Base-by-base conservation (phyloP, 495 filamentous ascomycete genomes). In the Xylaria venustula region DNA sequence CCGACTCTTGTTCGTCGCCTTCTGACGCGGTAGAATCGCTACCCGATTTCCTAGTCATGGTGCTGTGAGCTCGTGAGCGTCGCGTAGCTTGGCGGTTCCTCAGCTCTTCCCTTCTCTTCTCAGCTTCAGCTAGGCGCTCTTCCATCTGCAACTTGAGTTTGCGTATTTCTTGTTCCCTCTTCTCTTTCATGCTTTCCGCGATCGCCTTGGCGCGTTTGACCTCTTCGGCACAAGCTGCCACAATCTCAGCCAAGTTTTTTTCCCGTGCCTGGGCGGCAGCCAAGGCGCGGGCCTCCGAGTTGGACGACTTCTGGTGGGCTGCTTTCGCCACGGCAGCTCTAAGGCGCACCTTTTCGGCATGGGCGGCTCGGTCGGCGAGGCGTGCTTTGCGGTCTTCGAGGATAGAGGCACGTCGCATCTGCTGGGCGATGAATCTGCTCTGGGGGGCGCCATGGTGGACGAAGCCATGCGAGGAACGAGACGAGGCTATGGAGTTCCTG, bases 291-390 rank as follows among this genome's bases (percentile, higher is more conserved):
- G 94, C 91, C 73, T 97, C 91, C 62, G 86, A 84, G 70, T 87
- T 86, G 42, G 63, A 81, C 37, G 67, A 81, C 54, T 77, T 77
- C 40, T 84, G 83, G 17, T 86, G 86, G 14, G 86, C 85, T 37
- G 89, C 89, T 79, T 92, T 96, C 30, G 88, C 89, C 54, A 91
- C 73, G n/a, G 91, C 91, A 45, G 90, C 94, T 55, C 89, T 88
- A 54, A 94, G 77, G 58, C 94, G 90, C n/a, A 98, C 94, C 77
- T 96, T 93, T 72, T 98, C 94, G 48, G 92, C 94, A 77, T 98
- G 92, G 44, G 91, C 90, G 11, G 93, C 95, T 44, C 93, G 85
- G 71, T 96, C 94, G 54, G 95, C 94, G 25, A 98, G 83, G 47
- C 93, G 87, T 7, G 92, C 94, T 72, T 96, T 97, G 41, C 94